phyloP scores from a whole-genome alignment of 371 early-diverging fungal genomes.

The Mucor indicus region DNA sequence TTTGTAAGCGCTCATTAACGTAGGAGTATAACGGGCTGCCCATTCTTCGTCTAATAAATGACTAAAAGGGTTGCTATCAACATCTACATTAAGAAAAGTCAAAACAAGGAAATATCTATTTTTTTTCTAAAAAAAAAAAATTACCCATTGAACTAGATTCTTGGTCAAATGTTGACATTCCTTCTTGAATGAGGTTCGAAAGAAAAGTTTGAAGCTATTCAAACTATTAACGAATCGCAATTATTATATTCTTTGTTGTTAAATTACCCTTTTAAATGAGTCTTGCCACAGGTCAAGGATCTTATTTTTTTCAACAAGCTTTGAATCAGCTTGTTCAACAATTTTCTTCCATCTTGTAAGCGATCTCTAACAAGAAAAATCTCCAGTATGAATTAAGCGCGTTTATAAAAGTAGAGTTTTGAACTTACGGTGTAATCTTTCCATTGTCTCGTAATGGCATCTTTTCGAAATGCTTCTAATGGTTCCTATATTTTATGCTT shows the following conservation, averaged over 20 bases:
- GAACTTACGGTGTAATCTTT: constrained; percentile 24
- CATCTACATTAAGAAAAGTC: neutral
- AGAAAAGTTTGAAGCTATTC: constrained; percentile 18
- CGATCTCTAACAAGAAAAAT: constrained; percentile 11
- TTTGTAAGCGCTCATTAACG: constrained; percentile 5
- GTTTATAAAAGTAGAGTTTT: neutral
- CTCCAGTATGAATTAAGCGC: neutral
- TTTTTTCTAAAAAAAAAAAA: neutral
- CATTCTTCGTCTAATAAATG: constrained; percentile 15
- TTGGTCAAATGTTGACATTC: constrained; percentile 13
- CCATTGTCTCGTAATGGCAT: constrained; percentile 29
- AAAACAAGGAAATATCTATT: neutral
- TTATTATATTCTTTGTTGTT: neutral
- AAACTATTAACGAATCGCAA: neutral
- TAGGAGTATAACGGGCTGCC: constrained; percentile 8
- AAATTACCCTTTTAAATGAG: constrained; percentile 17
- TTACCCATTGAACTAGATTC: constrained; percentile 5
- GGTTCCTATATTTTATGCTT: constrained; percentile 17
- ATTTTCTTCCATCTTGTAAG: constrained; percentile 16
- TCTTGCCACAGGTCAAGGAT: constrained; percentile 16
- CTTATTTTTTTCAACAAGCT: constrained; percentile 7
- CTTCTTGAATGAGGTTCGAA: constrained; percentile 16
- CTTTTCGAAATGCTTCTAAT: constrained; percentile 26
- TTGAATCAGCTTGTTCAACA: constrained; percentile 15
- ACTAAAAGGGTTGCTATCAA: neutral